These are phyloP conservation scores for Eucalyptus albens DNA, from an alignment of 345 rosid genomes.

Conservation along the genomic window DNA sequence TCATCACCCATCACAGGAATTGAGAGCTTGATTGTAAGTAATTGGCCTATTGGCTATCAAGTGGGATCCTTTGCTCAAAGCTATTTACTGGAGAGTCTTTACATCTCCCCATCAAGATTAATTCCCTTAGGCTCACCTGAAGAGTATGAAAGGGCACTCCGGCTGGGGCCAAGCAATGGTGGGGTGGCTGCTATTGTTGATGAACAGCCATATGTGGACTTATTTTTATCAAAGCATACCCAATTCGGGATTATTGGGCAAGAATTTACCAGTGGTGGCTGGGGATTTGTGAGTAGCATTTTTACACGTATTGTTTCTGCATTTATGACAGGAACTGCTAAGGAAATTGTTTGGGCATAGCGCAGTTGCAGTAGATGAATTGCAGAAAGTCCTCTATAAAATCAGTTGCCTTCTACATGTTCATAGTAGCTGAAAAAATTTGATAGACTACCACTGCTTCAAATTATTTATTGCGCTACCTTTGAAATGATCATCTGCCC, in stretches of 20 bases:
- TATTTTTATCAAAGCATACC: slow-evolving; percentile 37
- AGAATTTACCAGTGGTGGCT: slow-evolving; percentile 67
- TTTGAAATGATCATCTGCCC: not conserved
- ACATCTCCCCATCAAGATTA: slow-evolving; percentile 47
- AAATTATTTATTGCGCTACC: not conserved
- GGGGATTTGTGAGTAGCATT: slow-evolving; percentile 85
- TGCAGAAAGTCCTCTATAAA: not conserved
- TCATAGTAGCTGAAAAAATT: not conserved
- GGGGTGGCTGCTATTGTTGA: slow-evolving; percentile 89
- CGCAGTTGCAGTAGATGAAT: not conserved
- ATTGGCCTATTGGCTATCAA: slow-evolving; percentile 72
- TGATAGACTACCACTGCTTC: not conserved
- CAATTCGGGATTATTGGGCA: slow-evolving; percentile 71
- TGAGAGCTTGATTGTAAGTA: slow-evolving; percentile 55
- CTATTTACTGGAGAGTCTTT: slow-evolving; percentile 50
- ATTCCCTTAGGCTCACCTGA: slow-evolving; percentile 45
- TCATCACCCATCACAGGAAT: slow-evolving; percentile 71
- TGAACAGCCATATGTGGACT: slow-evolving; percentile 67
- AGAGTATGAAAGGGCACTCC: slow-evolving; percentile 57
- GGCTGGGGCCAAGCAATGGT: slow-evolving; percentile 49
- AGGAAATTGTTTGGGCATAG: not conserved
- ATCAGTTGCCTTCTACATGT: not conserved
- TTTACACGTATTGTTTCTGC: not conserved
- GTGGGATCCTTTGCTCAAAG: slow-evolving; percentile 57
- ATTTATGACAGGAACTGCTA: not conserved